Conservation (phyloP, 2,329 filamentous ascomycete genomes). For the Beauveria brongniartii region DNA sequence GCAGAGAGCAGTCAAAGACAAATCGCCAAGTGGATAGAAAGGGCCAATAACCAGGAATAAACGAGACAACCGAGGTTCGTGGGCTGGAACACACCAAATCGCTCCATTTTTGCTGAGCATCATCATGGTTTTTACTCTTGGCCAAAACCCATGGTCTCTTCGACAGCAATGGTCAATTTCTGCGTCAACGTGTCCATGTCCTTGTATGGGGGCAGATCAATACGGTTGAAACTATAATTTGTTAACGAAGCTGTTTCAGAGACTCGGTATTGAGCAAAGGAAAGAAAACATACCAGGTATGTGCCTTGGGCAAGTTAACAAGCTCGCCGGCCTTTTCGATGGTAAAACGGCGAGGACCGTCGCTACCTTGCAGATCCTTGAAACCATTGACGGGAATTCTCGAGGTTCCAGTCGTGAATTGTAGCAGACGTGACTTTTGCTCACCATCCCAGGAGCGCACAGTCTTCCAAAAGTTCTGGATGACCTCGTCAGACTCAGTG, state of each 20-base stretch:
- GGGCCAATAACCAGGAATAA: background rate
- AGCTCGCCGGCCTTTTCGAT: slow-evolving; percentile 96
- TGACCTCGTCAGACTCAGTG: slow-evolving; percentile 94
- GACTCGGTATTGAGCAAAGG: slow-evolving; percentile 3
- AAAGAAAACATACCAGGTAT: slow-evolving; percentile 72
- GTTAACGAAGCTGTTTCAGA: slow-evolving; percentile 17
- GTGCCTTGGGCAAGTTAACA: slow-evolving; percentile 86
- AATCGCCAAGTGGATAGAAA: background rate
- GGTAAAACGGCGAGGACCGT: slow-evolving; percentile 89
- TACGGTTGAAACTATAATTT: slow-evolving; percentile 75
- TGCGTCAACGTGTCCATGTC: slow-evolving; percentile 72
- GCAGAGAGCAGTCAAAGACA: slow-evolving; percentile 11
- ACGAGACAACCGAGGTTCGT: slow-evolving; percentile 3
- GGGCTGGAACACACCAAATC: background rate
- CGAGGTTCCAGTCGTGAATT: slow-evolving; percentile 95
- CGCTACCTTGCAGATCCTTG: slow-evolving; percentile 96
- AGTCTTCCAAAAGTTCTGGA: slow-evolving; percentile 98
- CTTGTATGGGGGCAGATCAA: slow-evolving; percentile 93
- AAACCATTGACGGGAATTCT: slow-evolving; percentile 98
- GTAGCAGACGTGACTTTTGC: slow-evolving; percentile 90
- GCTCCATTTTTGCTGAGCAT: background rate
- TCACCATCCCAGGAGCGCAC: slow-evolving; percentile 96
- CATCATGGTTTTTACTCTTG: slow-evolving; percentile 68
- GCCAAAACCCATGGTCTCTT: slow-evolving; percentile 97
- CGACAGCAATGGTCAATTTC: slow-evolving; percentile 93